Evolutionary conservation across 148 eudicot genomes (phyloP).

Genomic region (Cornus kousa): DNA sequence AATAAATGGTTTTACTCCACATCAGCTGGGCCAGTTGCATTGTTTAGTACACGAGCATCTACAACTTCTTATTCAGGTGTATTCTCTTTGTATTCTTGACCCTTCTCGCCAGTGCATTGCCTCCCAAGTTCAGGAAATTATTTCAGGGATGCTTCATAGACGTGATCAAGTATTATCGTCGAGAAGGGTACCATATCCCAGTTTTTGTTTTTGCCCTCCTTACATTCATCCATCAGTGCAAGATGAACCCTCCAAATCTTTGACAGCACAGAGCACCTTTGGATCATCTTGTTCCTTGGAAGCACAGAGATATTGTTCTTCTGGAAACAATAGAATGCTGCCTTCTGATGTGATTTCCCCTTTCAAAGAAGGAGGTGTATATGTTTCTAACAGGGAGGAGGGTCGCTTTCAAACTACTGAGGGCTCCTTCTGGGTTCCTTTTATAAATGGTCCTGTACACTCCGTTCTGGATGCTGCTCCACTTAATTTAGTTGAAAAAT

Average conservation of each 20-base stretch:
- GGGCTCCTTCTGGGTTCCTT: constrained; percentile 52
- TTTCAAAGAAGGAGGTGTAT: constrained; percentile 21
- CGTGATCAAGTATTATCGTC: constrained; percentile 58
- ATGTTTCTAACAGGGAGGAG: constrained; percentile 16
- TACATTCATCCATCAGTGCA: constrained; percentile 40
- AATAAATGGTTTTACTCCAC: constrained; percentile 58
- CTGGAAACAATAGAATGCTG: constrained; percentile 18
- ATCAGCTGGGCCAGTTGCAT: constrained; percentile 85
- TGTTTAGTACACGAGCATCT: constrained; percentile 84
- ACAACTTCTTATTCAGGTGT: constrained; percentile 88
- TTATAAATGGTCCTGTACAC: constrained; percentile 49
- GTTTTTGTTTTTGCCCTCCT: constrained; percentile 48
- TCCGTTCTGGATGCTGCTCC: constrained; percentile 91
- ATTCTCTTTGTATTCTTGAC: constrained; percentile 75
- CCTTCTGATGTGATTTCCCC: constrained; percentile 20
- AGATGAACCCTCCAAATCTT: constrained; percentile 25
- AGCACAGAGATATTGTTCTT: constrained; percentile 34
- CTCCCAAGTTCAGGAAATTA: constrained; percentile 61
- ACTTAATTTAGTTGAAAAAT: constrained; percentile 63
- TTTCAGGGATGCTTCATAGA: constrained; percentile 54
- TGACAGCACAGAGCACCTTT: constrained; percentile 22
- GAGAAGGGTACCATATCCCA: constrained; percentile 63
- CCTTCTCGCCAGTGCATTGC: constrained; percentile 70
- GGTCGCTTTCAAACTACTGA: constrained; percentile 28
- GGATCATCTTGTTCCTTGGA: constrained; percentile 29